Evolutionary conservation across 305 asterid species (phyloP).

Genomic region (Rubia tinctorum): DNA sequence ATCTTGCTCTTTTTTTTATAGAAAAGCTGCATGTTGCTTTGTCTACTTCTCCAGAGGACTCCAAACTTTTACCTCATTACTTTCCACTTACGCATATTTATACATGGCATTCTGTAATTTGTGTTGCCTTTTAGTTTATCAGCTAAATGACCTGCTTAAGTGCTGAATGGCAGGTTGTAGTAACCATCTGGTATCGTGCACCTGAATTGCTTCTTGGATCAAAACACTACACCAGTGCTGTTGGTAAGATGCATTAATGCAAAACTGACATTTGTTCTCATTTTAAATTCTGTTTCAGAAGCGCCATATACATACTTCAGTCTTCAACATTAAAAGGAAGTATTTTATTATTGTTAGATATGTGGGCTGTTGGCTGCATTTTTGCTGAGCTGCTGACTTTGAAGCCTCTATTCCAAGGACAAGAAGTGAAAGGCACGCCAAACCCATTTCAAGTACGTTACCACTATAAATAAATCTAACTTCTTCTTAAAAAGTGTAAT

Average conservation of each 20-base stretch:
- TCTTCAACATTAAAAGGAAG: constrained; percentile 11
- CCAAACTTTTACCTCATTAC: neutral
- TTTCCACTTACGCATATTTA: neutral
- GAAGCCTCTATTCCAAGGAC: constrained; percentile 99
- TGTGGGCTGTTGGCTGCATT: constrained; percentile 99
- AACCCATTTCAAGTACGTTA: constrained; percentile 86
- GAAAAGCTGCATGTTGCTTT: neutral
- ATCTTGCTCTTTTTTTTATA: neutral
- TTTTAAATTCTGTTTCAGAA: constrained; percentile 15
- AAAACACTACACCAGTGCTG: constrained; percentile 97
- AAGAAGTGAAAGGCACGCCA: constrained; percentile 95
- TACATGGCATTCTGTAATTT: neutral
- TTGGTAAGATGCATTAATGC: constrained; percentile 53
- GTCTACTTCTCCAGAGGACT: neutral
- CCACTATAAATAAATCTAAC: constrained; percentile 18
- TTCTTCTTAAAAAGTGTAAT: neutral
- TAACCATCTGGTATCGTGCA: constrained; percentile 99
- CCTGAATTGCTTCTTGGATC: constrained; percentile 99
- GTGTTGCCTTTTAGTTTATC: neutral
- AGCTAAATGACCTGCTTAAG: neutral
- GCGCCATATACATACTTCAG: neutral
- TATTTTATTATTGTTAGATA: constrained; percentile 43
- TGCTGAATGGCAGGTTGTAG: constrained; percentile 76
- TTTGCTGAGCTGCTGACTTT: constrained; percentile 98
- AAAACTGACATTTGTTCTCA: constrained; percentile 14